Evolutionary conservation across 1,284 basidiomycete genomes (phyloP).

Genomic region (Cryptococcus depauperatus): DNA sequence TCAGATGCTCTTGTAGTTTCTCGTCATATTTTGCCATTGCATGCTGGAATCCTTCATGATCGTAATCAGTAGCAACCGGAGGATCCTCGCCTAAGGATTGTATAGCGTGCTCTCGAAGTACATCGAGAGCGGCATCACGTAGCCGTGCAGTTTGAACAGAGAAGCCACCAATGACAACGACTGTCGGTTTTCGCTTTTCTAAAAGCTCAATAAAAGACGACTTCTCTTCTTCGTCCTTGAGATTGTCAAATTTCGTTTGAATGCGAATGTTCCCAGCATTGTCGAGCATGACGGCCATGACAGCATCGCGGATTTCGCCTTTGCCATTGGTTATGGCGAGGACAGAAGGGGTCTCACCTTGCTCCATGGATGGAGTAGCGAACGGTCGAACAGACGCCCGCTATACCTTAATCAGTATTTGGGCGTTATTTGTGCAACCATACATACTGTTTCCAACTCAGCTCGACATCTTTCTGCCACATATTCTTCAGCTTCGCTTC

Average conservation of each 20-base stretch:
- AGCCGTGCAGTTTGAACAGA: slow-evolving; percentile 59
- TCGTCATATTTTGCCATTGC: slow-evolving; percentile 28
- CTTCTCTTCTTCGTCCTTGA: slow-evolving; percentile 55
- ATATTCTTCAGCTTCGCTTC: slow-evolving; percentile 82
- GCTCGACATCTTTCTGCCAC: slow-evolving; percentile 61
- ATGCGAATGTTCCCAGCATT: slow-evolving; percentile 81
- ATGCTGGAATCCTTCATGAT: slow-evolving; percentile 31
- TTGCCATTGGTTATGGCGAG: slow-evolving; percentile 90
- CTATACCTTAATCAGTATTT: slow-evolving; percentile 20
- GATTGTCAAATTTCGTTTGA: slow-evolving; percentile 79
- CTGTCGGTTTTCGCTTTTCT: slow-evolving; percentile 72
- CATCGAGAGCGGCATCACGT: slow-evolving; percentile 52
- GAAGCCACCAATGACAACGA: slow-evolving; percentile 83
- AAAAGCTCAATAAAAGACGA: slow-evolving; percentile 71
- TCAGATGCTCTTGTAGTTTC: slow-evolving; percentile 34
- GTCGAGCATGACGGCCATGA: slow-evolving; percentile 78
- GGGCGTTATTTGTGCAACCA: background rate
- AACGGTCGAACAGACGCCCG: slow-evolving; percentile 59
- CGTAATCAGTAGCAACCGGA: slow-evolving; percentile 29
- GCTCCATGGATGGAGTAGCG: slow-evolving; percentile 54
- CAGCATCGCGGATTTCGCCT: slow-evolving; percentile 86
- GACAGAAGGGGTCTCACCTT: slow-evolving; percentile 71
- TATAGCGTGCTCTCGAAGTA: slow-evolving; percentile 39
- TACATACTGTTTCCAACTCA: slow-evolving; percentile 59
- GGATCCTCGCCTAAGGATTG: slow-evolving; percentile 24